A percentile compares a stretch with the other conserved stretches of the same genome.
These are phyloP conservation scores for Jasminum sambac DNA, from an alignment of 257 asterid genomes.

Conservation along the genomic window DNA sequence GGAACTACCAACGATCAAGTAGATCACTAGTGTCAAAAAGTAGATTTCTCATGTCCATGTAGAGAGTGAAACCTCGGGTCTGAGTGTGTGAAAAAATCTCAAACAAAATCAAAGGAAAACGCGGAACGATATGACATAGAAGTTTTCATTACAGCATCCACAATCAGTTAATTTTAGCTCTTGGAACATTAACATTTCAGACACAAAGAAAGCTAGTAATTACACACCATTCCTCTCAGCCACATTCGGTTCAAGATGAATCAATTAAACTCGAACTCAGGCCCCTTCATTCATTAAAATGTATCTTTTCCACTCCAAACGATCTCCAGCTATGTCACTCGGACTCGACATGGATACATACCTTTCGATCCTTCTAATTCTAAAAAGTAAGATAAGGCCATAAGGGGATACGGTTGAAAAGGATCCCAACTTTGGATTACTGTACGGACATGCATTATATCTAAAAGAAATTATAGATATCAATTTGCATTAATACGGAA, in stretches of 20 bases:
- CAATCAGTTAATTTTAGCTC: neutral
- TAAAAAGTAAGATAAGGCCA: too few species aligned
- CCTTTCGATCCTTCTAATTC: too few species aligned
- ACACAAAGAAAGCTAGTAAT: neutral
- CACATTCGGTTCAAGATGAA: neutral
- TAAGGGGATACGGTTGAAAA: too few species aligned
- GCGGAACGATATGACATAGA: neutral
- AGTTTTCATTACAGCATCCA: neutral
- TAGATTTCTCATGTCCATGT: neutral
- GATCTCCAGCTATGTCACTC: neutral
- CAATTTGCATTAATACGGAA: too few species aligned
- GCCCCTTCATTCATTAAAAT: neutral
- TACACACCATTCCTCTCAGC: neutral
- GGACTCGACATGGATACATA: too few species aligned
- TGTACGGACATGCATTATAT: too few species aligned
- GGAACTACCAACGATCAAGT: conserved; percentile 9
- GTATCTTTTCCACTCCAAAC: neutral
- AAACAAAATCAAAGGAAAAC: neutral
- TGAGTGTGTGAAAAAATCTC: neutral
- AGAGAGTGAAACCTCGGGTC: conserved; percentile 1
- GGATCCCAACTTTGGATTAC: too few species aligned
- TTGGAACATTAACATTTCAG: neutral
- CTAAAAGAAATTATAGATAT: too few species aligned
- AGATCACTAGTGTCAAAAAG: neutral
- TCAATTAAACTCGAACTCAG: neutral